phyloP scores from a whole-genome alignment of 768 basidiomycete species.

The Rhizopogon salebrosus region DNA sequence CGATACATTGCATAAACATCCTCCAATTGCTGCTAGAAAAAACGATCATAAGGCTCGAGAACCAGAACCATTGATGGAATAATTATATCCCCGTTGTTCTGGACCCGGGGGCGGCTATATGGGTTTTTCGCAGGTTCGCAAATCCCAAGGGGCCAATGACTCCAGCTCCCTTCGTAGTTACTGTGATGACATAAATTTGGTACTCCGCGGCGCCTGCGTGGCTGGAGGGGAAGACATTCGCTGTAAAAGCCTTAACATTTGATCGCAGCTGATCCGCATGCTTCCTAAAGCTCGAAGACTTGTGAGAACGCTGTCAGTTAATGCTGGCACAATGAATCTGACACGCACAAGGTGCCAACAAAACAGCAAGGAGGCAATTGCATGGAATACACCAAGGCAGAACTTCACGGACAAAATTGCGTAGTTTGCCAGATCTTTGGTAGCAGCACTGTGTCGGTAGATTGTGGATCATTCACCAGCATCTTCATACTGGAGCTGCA shows the following conservation, averaged over 20 bases:
- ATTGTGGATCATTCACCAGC: not conserved
- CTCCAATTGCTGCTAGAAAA: not conserved
- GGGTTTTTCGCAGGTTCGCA: not conserved
- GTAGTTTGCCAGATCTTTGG: not conserved
- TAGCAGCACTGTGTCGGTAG: not conserved
- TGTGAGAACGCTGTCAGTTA: not conserved
- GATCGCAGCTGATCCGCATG: too few relatives aligned
- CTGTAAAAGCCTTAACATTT: not conserved
- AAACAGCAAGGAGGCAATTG: not conserved
- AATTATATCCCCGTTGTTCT: not conserved
- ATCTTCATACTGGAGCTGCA: not conserved
- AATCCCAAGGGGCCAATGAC: not conserved
- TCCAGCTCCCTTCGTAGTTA: not conserved
- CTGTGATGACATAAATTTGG: conserved; percentile 5
- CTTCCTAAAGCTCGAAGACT: not conserved
- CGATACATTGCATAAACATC: not conserved
- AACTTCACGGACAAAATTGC: not conserved
- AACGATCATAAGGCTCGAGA: not conserved
- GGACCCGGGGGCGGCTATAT: not conserved
- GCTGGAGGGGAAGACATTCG: not conserved
- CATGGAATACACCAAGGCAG: not conserved
- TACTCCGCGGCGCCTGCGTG: conserved; percentile 31
- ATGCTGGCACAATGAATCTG: too few relatives aligned
- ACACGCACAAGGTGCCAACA: too few relatives aligned
- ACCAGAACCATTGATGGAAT: not conserved